Percentiles rank a stretch among this genome's conserved stretches.
Conservation (phyloP, 345 rosid genomes). For the Citrus trifoliata region DNA sequence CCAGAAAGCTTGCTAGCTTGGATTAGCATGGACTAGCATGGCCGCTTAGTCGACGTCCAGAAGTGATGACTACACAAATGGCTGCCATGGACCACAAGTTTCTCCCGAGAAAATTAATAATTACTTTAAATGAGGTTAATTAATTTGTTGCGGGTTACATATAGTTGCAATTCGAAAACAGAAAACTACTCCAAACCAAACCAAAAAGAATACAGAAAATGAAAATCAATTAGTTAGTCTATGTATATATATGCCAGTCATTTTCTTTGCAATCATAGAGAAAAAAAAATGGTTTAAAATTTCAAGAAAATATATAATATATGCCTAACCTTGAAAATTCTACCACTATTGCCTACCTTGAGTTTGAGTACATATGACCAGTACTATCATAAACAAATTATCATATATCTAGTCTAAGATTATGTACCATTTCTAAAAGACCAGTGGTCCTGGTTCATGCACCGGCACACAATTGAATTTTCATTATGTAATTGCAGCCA, state of each 20-base stretch:
- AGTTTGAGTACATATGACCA: not conserved
- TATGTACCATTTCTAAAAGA: not conserved
- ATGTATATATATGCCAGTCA: not conserved
- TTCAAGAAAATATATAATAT: not conserved
- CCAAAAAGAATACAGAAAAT: no score
- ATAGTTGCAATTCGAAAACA: no score
- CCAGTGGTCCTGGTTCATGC: slow-evolving; percentile 7
- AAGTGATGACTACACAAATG: not conserved
- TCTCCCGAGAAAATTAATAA: not conserved
- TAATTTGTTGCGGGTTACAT: no score
- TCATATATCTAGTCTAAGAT: not conserved
- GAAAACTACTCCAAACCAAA: no score
- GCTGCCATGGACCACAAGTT: not conserved
- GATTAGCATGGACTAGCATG: not conserved
- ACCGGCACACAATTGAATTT: not conserved
- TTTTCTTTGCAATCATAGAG: not conserved
- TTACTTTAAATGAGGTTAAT: no score
- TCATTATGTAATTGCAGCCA: not conserved
- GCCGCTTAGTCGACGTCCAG: not conserved
- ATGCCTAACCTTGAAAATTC: slow-evolving; percentile 6
- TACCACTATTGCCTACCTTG: slow-evolving; percentile 1
- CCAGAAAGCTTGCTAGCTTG: not conserved
- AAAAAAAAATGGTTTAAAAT: not conserved
- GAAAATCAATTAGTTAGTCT: not conserved
- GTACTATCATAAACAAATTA: not conserved